A percentile compares a stretch with the other conserved stretches of the same genome.
Conservation (phyloP, 106 monocot species). For the Allium fistulosum region DNA sequence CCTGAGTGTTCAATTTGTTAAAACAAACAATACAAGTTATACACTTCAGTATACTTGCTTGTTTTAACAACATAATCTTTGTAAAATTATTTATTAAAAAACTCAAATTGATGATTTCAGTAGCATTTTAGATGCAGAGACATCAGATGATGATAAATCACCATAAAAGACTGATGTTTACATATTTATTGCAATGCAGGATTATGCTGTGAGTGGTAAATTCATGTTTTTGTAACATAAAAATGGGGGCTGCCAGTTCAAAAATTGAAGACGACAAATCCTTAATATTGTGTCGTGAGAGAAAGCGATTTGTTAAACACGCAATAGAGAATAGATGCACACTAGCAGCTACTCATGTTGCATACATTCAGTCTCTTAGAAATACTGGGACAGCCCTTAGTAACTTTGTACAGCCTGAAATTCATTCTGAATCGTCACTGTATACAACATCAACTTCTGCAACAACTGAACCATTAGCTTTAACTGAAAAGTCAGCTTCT, state of each 20-base stretch:
- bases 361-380: constrained; percentile 78
- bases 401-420: constrained; percentile 63
- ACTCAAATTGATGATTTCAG: not conserved
- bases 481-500: constrained; percentile 44
- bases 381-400: constrained; percentile 66
- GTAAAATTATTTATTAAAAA: not conserved
- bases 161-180: not conserved
- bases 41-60: not conserved
- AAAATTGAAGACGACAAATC: constrained; percentile 86
- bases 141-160: not conserved
- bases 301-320: constrained; percentile 68
- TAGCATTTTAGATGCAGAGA: not conserved
- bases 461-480: constrained; percentile 40
- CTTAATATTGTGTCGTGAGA: constrained; percentile 67
- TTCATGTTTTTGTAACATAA: not conserved
- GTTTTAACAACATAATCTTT: not conserved
- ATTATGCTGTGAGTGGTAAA: not conserved
- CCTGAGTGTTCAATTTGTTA: too few species aligned
- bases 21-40: too few species aligned
- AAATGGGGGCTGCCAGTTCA: constrained; percentile 67
- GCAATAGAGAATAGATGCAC: constrained; percentile 76
- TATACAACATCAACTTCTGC: constrained; percentile 67
- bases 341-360: constrained; percentile 62
- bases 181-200: not conserved
- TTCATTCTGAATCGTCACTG: constrained; percentile 44